Evolutionary conservation across 108 stramenopile genomes (phyloP).

Genomic region (Pseudonitzschia pungens): DNA sequence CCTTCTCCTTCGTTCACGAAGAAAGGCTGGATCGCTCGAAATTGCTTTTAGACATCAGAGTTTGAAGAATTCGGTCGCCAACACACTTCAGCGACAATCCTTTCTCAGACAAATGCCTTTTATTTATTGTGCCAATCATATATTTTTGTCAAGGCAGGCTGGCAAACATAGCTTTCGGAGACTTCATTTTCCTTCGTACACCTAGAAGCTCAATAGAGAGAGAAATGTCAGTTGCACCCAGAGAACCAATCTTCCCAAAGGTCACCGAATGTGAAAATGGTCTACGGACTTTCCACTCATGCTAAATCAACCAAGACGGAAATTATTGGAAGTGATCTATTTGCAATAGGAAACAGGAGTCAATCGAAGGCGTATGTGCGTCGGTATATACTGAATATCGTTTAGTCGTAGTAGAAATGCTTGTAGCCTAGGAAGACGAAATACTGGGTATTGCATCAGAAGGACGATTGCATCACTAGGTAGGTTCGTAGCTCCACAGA

Average conservation of each 20-base stretch:
- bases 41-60: neutral
- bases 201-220: no score
- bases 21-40: no score
- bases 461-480: neutral
- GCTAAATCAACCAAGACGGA: no score
- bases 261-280: neutral
- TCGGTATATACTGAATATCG: neutral
- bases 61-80: neutral
- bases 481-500: neutral
- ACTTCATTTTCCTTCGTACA: no score
- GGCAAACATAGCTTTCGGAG: no score
- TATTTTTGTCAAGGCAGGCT: no score
- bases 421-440: neutral
- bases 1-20: no score
- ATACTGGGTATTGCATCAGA: neutral
- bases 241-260: neutral
- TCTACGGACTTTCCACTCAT: neutral
- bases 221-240: neutral
- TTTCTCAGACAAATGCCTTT: no score
- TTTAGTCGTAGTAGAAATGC: neutral
- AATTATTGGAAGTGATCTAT: neutral
- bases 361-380: neutral
- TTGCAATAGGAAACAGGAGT: neutral
- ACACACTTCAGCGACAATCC: no score
- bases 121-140: no score